phyloP scores from a whole-genome alignment of 2,329 filamentous ascomycete genomes.

The Sphaerulina vaccinii region DNA sequence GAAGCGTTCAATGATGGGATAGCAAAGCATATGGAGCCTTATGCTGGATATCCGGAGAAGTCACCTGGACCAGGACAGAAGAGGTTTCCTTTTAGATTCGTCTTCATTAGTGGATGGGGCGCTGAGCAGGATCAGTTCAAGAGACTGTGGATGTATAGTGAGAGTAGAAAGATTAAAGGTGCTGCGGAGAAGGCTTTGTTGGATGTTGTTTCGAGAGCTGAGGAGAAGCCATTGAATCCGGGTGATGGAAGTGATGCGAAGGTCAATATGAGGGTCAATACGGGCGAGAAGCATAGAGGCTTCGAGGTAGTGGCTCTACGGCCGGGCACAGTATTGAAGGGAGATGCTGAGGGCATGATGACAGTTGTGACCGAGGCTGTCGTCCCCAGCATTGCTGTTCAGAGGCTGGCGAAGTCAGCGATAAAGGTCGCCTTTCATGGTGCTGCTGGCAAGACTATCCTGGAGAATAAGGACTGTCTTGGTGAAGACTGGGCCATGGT shows the following conservation, averaged over 20 bases:
- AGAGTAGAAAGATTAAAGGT: conserved; percentile 39
- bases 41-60: conserved; percentile 23
- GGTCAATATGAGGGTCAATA: conserved; percentile 7
- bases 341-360: conserved; percentile 32
- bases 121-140: conserved; percentile 43
- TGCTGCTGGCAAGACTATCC: conserved; percentile 33
- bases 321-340: conserved; percentile 34
- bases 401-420: conserved; percentile 34
- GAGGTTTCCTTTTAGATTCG: conserved; percentile 44
- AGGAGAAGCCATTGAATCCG: conserved; percentile 26
- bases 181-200: conserved; percentile 40
- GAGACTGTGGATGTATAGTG: conserved; percentile 39
- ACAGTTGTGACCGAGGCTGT: conserved; percentile 34
- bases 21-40: conserved; percentile 29
- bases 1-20: conserved; percentile 35
- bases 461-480: conserved; percentile 40
- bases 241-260: conserved; percentile 14
- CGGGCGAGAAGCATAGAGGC: conserved; percentile 30
- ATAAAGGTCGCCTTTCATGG: conserved; percentile 35
- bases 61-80: conserved; percentile 25
- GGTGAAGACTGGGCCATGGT: conserved; percentile 39
- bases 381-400: conserved; percentile 34
- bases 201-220: conserved; percentile 31
- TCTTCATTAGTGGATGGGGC: conserved; percentile 42
- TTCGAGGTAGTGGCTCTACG: conserved; percentile 39